A percentile compares a stretch with the other conserved stretches of the same genome.
These are phyloP conservation scores for Cucurbitaria berberidis DNA, from an alignment of 2,329 filamentous ascomycete genomes.

Conservation along the genomic window DNA sequence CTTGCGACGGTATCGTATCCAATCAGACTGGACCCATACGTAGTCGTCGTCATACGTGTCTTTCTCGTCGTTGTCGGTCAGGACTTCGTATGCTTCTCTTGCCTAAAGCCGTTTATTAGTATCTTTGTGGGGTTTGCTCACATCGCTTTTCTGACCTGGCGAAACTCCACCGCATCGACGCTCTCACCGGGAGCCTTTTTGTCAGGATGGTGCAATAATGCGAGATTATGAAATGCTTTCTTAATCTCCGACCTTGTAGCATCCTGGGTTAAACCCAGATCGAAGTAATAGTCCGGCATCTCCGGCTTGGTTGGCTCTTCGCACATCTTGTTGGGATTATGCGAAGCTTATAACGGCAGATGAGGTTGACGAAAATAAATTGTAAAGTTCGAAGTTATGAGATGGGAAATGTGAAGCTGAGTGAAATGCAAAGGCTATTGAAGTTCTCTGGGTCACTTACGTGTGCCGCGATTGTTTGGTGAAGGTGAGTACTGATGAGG, in stretches of 20 bases:
- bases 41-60: background rate
- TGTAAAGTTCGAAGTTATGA: no score
- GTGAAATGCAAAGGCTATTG: background rate
- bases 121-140: no score
- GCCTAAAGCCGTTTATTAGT: background rate
- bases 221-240: background rate
- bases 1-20: background rate
- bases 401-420: no score
- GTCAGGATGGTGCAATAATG: slow-evolving; percentile 8
- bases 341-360: background rate
- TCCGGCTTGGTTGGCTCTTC: background rate
- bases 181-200: background rate
- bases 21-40: background rate
- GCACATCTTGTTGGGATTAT: background rate
- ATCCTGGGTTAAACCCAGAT: background rate
- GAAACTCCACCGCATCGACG: slow-evolving; percentile 2
- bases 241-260: background rate
- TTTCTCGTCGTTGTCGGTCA: background rate
- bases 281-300: background rate
- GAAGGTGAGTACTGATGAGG: background rate
- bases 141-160: background rate
- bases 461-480: no score
- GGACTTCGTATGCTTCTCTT: background rate
- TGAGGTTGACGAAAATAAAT: background rate
- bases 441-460: background rate